Evolutionary conservation across 371 early-diverging fungal genomes (phyloP), one percentile per base, ranked within the genome.

Genomic region (Funneliformis caledonium): DNA sequence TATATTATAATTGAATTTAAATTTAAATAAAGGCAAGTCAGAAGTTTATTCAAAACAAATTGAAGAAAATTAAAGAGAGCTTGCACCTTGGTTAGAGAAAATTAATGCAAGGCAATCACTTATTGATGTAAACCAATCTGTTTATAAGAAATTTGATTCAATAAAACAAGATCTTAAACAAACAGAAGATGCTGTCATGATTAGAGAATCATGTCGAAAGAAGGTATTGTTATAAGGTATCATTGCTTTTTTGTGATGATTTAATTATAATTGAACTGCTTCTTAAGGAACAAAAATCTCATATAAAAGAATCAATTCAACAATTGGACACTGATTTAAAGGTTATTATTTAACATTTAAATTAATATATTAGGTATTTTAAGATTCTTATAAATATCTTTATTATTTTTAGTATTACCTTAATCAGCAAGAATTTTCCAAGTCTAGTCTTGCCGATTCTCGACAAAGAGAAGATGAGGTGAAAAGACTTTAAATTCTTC

Each of bases 31-130:
- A 26, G 0, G 26, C 0, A 26, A 26, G 26, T 26, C 26, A 26
- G 26, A 26, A 26, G 26, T 26, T 26, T 93, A 90, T 83, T 84
- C 92, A 37, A 86, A 87, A 48, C 86, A 94, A 76, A 93, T 96
- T 31, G 94, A 94, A 82, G 88, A 87, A 26, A 92, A 94, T 78
- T 92, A 96, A 82, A 90, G 88, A 56, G 90, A 93, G 73, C 86
- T 96, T n/a, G 94, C 92, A 19, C 97, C 97, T 12, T 95, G 95
- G 95, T 88, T 88, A 33, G 95, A 93, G 80, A 93, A 93, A 85
- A 92, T 96, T 79, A 90, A 90, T 77, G 88, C 84, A 45, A 91
- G 91, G 80, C 92, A 94, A 85, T 89, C 92, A 60, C 85, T 85
- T 43, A 89, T 95, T 60, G 94, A 96, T 73, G 90, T 97, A 74